Conservation (phyloP, 805 yeast species). For the Wilhelminamyces savonicus region DNA sequence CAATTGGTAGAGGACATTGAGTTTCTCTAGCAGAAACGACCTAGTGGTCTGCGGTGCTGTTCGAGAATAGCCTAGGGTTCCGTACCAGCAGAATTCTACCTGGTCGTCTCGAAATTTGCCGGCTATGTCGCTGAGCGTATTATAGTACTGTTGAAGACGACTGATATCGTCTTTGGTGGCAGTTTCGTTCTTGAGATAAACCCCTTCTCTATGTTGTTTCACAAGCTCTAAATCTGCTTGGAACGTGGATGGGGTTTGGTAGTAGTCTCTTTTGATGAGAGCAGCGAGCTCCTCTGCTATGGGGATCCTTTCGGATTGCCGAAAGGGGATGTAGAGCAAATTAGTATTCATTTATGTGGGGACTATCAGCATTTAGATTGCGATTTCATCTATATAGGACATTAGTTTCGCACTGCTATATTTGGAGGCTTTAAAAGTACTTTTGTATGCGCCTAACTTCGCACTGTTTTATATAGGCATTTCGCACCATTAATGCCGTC, state of each 20-base stretch:
- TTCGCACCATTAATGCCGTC: too few relatives aligned
- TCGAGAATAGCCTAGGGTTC: conserved; percentile 53
- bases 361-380: too few relatives aligned
- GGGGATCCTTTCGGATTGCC: conserved; percentile 39
- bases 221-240: conserved; percentile 34
- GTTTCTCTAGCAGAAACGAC: conserved; percentile 54
- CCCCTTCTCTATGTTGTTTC: conserved; percentile 33
- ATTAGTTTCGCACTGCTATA: too few relatives aligned
- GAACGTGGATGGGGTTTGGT: conserved; percentile 31
- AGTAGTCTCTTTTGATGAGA: conserved; percentile 42
- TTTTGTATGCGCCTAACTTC: too few relatives aligned
- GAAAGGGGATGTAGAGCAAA: conserved; percentile 44
- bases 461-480: too few relatives aligned
- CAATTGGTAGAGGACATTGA: conserved; percentile 61
- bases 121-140: conserved; percentile 36
- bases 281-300: conserved; percentile 33
- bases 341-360: conserved; percentile 23
- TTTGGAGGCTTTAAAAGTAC: too few relatives aligned
- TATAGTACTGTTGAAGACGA: conserved; percentile 40
- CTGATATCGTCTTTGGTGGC: conserved; percentile 28
- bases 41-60: conserved; percentile 39
- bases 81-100: conserved; percentile 66
- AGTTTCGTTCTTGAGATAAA: conserved; percentile 18
- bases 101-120: conserved; percentile 61
- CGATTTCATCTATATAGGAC: too few relatives aligned